Base-by-base conservation (phyloP, 1,284 basidiomycete genomes). In the Ceratobasidium sp. region DNA sequence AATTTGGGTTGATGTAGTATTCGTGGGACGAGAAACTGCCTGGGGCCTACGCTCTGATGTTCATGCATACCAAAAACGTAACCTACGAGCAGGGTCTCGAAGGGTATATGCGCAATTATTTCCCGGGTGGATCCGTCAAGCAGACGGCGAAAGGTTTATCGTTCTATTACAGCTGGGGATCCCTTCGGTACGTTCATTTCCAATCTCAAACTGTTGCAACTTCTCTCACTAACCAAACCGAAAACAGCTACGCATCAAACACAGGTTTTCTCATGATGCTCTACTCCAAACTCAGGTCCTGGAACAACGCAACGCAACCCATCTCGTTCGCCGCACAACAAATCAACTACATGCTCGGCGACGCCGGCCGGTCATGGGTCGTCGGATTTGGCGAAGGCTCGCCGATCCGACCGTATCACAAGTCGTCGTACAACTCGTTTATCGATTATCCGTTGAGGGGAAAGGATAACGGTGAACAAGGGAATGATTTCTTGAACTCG, bases 21-120 rank as follows among this genome's bases (percentile, higher is more conserved):
- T 80, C 79, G 23, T 80, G 79, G 79, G 79, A 80, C 39, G 79
- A 80, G 77, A 80, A 80, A 33, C 40, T 80, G 53, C 79, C 79
- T 55, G 79, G 70, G 18, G 42, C 28, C 44, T 73, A 79, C 39
- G 64, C 70, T 3, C 61, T 79, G 15, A 51, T 79, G 10, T 79
- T 53, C 40, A 67, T 71, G 60, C 53, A 73, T n/a, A 79, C 79
- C 44, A 77, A 77, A 51, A 77, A 79, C 23, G 26, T 53, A 4
- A 79, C 79, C 9, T 79, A 79, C 58, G 58, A 77, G 61, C 26
- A 46, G 7, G 79, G 79, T 15, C 51, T 77, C 6, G 79, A 79
- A 49, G 58, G 44, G 15, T 79, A 66, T 40, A 63, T 79, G 42
- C 66, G 69, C 39, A 53, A 73, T 53, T 79, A 77, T 53, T 78